Percentiles rank a stretch among this genome's conserved stretches.
phyloP scores from a whole-genome alignment of 1,284 basidiomycete genomes.

The Sphaerobolus stellatus region DNA sequence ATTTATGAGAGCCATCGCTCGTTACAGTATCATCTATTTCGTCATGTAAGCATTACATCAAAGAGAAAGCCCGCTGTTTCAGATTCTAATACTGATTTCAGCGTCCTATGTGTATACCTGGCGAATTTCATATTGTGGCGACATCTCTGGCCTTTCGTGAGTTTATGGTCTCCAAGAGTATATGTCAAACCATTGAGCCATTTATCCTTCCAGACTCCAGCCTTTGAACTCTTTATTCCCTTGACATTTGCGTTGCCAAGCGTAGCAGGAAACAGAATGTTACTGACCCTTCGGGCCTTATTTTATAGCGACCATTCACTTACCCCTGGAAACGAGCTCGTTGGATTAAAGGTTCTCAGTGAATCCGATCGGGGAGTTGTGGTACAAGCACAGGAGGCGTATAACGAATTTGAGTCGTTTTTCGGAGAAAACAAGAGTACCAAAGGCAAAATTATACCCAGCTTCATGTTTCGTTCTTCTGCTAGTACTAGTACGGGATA shows the following conservation, averaged over 20 bases:
- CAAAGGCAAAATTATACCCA: too few species aligned
- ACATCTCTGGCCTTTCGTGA: neutral
- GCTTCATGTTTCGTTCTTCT: too few species aligned
- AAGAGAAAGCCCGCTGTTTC: too few species aligned
- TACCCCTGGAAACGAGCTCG: slow-evolving; percentile 2
- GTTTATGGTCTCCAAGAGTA: neutral
- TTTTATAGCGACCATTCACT: slow-evolving; percentile 6
- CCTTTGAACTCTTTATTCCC: slow-evolving; percentile 9
- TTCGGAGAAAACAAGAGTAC: slow-evolving; percentile 6
- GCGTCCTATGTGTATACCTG: slow-evolving; percentile 9
- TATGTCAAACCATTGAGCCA: neutral
- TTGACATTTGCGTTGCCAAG: slow-evolving; percentile 9
- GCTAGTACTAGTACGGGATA: too few species aligned
- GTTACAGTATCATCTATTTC: slow-evolving; percentile 11
- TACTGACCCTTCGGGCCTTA: slow-evolving; percentile 4
- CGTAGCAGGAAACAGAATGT: slow-evolving; percentile 11
- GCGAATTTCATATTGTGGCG: slow-evolving; percentile 9
- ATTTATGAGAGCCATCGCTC: slow-evolving; percentile 6
- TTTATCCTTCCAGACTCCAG: neutral
- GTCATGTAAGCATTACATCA: neutral
- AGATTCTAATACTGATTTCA: neutral
- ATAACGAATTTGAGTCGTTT: slow-evolving; percentile 11
- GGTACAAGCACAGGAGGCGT: slow-evolving; percentile 4
- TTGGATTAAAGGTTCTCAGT: neutral
- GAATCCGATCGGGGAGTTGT: slow-evolving; percentile 2